phyloP scores from a whole-genome alignment of 139 green algal species.

The Haematococcus lacustris region DNA sequence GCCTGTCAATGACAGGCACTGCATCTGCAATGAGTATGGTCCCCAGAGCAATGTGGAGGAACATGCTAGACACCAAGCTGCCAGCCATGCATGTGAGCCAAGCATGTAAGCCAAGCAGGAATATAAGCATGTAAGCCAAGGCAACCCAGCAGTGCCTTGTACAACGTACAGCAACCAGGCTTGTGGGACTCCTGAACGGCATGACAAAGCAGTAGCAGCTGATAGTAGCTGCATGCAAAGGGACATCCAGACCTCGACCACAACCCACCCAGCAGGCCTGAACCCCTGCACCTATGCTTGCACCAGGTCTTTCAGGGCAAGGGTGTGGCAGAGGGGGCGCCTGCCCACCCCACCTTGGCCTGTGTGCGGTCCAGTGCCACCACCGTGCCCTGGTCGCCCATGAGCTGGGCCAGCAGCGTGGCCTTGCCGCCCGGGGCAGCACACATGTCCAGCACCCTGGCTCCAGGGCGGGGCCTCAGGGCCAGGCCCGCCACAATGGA shows the following conservation, averaged over 20 bases:
- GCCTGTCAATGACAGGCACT: too few species aligned
- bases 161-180: not conserved
- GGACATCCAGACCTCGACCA: not conserved
- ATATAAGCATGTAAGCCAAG: too few species aligned
- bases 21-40: too few species aligned
- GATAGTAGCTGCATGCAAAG: not conserved
- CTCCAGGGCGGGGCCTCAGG: constrained; percentile 10
- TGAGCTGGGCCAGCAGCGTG: constrained; percentile 62
- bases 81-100: too few species aligned
- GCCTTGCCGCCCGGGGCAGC: constrained; percentile 86
- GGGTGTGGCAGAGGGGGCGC: too few species aligned
- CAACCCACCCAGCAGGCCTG: not conserved
- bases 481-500: constrained; percentile 15
- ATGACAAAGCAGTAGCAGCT: not conserved
- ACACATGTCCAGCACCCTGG: constrained; percentile 28
- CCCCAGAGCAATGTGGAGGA: too few species aligned
- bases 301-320: too few species aligned
- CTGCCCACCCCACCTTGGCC: constrained; percentile 52
- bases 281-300: too few species aligned
- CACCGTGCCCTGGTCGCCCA: constrained; percentile 23
- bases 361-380: constrained; percentile 76
- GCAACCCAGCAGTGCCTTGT: too few species aligned
- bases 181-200: not conserved
- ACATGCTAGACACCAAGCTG: too few species aligned
- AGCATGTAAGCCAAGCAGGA: too few species aligned